A percentile compares a stretch with the other conserved stretches of the same genome.
Conservation (phyloP, 2,329 filamentous ascomycete species). For the Pseudocercospora vitis region DNA sequence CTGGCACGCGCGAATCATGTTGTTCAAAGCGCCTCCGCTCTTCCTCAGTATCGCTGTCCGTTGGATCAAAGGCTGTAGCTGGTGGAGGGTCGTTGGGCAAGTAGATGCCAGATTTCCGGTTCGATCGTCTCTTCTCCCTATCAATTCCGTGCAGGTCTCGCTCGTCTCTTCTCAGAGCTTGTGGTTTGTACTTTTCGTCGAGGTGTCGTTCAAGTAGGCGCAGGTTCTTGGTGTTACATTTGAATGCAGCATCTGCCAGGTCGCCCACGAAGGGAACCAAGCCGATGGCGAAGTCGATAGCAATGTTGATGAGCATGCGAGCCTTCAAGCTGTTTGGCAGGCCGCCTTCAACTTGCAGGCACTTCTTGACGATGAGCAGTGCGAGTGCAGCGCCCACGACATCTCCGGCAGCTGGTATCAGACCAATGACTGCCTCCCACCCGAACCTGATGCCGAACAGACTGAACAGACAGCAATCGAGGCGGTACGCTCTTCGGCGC, state of each 20-base stretch:
- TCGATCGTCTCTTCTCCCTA: slow-evolving; percentile 37
- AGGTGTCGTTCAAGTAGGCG: slow-evolving; percentile 67
- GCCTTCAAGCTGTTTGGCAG: slow-evolving; percentile 62
- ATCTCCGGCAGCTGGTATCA: slow-evolving; percentile 81
- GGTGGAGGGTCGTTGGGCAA: slow-evolving; percentile 41
- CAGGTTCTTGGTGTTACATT: slow-evolving; percentile 75
- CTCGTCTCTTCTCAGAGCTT: slow-evolving; percentile 30
- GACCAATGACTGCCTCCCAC: slow-evolving; percentile 81
- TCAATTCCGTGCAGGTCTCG: slow-evolving; percentile 31
- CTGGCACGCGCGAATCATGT: slow-evolving; percentile 14
- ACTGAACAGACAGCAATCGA: slow-evolving; percentile 83
- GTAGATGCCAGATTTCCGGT: slow-evolving; percentile 36
- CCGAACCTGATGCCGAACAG: slow-evolving; percentile 81
- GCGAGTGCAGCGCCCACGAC: slow-evolving; percentile 71
- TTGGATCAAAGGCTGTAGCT: slow-evolving; percentile 50
- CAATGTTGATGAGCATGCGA: slow-evolving; percentile 79
- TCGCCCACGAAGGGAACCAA: slow-evolving; percentile 77
- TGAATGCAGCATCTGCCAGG: slow-evolving; percentile 68
- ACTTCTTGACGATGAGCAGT: slow-evolving; percentile 70
- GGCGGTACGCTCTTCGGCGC: slow-evolving; percentile 77
- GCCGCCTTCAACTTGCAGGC: slow-evolving; percentile 72
- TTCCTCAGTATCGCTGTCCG: slow-evolving; percentile 17
- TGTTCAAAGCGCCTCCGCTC: slow-evolving; percentile 1
- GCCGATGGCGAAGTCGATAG: slow-evolving; percentile 71
- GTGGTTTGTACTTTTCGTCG: slow-evolving; percentile 63